phyloP scores from a whole-genome alignment of 2,329 filamentous ascomycete genomes.

The Dichotomopilus funicola region DNA sequence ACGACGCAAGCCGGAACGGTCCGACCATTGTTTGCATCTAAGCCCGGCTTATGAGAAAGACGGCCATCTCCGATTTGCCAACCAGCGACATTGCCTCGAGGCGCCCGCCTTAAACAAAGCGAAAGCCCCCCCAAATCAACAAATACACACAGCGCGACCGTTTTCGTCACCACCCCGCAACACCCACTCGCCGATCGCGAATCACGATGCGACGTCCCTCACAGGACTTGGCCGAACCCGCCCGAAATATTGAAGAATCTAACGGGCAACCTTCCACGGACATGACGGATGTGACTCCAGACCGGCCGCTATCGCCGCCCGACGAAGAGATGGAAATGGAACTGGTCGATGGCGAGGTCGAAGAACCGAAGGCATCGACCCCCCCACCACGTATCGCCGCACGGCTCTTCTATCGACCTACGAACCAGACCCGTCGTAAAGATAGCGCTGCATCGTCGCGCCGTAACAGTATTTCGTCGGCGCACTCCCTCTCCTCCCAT shows the following conservation, averaged over 20 bases:
- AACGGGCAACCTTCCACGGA: constrained; percentile 22
- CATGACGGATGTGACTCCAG: constrained; percentile 19
- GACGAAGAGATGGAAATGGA: constrained; percentile 26
- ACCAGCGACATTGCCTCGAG: constrained; percentile 6
- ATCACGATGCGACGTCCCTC: constrained; percentile 28
- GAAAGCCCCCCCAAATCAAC: neutral
- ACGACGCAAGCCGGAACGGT: too few relatives aligned
- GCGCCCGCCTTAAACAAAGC: constrained; percentile 4
- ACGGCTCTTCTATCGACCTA: constrained; percentile 61
- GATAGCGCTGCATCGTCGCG: constrained; percentile 72
- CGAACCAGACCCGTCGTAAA: constrained; percentile 58
- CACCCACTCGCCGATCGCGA: too few relatives aligned
- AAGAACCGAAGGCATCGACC: constrained; percentile 38
- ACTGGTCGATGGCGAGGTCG: constrained; percentile 25
- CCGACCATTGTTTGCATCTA: neutral
- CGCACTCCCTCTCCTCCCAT: constrained; percentile 63
- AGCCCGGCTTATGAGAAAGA: constrained; percentile 5
- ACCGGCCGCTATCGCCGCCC: constrained; percentile 19
- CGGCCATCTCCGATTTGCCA: constrained; percentile 3
- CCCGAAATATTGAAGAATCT: constrained; percentile 28
- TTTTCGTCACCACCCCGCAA: neutral
- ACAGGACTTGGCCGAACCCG: constrained; percentile 26
- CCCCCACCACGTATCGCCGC: constrained; percentile 73
- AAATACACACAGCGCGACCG: constrained; percentile 5
- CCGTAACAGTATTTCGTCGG: constrained; percentile 72